Conservation (phyloP, 2,329 filamentous ascomycete species). For the Xylariales sp. region DNA sequence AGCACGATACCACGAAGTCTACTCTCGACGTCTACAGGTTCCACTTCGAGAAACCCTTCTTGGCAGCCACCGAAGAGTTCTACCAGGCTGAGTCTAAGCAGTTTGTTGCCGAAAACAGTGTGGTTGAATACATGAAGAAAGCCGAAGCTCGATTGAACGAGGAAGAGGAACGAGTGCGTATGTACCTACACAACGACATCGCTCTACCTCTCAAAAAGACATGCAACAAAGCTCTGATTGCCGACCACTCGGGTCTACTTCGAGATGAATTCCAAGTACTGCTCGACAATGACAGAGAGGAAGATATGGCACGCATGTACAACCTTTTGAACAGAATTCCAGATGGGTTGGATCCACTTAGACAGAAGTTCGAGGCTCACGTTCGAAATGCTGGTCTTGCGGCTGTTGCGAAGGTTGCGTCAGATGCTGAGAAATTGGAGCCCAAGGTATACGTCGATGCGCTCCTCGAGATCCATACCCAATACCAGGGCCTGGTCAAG, state of each 20-base stretch:
- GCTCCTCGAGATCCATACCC: slow-evolving; percentile 86
- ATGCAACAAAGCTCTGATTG: slow-evolving; percentile 86
- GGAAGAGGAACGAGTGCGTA: slow-evolving; percentile 87
- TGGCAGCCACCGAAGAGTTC: slow-evolving; percentile 77
- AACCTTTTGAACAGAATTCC: slow-evolving; percentile 83
- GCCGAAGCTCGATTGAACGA: slow-evolving; percentile 84
- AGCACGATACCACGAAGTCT: slow-evolving; percentile 86
- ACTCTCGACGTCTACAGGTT: slow-evolving; percentile 92
- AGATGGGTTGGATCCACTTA: slow-evolving; percentile 84
- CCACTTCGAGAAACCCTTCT: slow-evolving; percentile 90
- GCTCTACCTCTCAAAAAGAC: slow-evolving; percentile 76
- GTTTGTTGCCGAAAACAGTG: slow-evolving; percentile 93
- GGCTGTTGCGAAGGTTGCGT: slow-evolving; percentile 86
- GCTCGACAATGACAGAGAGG: slow-evolving; percentile 88
- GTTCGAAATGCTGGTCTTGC: slow-evolving; percentile 84
- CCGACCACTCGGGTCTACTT: slow-evolving; percentile 78
- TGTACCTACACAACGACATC: slow-evolving; percentile 91
- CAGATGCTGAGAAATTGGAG: slow-evolving; percentile 84
- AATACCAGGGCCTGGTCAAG: slow-evolving; percentile 89
- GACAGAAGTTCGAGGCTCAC: slow-evolving; percentile 84
- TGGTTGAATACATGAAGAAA: slow-evolving; percentile 99
- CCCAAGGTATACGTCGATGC: slow-evolving; percentile 97
- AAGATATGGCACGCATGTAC: slow-evolving; percentile 97
- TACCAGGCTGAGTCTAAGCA: slow-evolving; percentile 90
- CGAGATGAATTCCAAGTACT: slow-evolving; percentile 94